Evolutionary conservation across 495 filamentous ascomycete genomes (phyloP).

Genomic region (Tuber borchii): DNA sequence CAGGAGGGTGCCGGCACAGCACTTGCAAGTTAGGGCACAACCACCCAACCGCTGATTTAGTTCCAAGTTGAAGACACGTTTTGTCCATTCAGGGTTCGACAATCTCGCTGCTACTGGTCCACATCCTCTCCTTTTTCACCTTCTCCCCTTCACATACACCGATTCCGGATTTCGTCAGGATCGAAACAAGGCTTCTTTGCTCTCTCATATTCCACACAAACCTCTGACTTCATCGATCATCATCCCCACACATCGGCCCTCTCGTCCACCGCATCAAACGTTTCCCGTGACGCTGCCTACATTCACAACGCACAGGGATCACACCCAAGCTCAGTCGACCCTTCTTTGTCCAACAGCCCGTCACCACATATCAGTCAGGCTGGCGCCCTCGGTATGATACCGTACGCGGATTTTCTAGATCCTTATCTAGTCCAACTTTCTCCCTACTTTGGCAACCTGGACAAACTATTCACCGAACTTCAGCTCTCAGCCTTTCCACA

Average conservation of each 20-base stretch:
- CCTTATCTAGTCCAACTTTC: constrained; percentile 26
- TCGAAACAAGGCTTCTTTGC: background rate
- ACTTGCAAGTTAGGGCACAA: background rate
- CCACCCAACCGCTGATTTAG: background rate
- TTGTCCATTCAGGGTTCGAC: background rate
- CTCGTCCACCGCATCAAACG: background rate
- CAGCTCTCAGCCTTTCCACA: constrained; percentile 31
- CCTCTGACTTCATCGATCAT: background rate
- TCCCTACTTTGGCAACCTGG: constrained; percentile 24
- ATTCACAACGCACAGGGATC: background rate
- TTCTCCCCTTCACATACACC: background rate
- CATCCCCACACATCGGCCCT: background rate
- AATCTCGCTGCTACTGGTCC: background rate
- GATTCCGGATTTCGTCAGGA: background rate
- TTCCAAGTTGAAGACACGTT: background rate
- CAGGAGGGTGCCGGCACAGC: background rate
- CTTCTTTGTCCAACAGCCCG: background rate
- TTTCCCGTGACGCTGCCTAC: background rate
- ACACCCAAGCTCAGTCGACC: background rate
- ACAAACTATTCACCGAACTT: constrained; percentile 28
- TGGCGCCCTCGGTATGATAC: constrained; percentile 29
- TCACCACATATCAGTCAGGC: constrained; percentile 20
- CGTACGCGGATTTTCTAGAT: constrained; percentile 23
- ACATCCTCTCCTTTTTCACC: background rate
- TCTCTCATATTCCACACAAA: background rate